A percentile compares a stretch with the other conserved stretches of the same genome.
These are phyloP conservation scores for Alternaria dauci DNA, from an alignment of 2,329 filamentous ascomycete species.

Conservation along the genomic window DNA sequence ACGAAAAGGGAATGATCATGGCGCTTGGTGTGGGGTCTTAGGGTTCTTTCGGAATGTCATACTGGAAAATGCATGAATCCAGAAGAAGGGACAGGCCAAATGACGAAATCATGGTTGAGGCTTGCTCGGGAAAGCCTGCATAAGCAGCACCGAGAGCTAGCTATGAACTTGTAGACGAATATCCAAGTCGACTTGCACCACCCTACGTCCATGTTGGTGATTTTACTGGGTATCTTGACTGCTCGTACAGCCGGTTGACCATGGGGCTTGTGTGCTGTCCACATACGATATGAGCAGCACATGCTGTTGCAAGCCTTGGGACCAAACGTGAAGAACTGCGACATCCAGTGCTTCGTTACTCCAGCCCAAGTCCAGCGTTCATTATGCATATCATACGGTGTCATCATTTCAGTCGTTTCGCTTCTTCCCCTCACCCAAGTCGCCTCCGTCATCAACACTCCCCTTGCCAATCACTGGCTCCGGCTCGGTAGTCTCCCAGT, in stretches of 20 bases:
- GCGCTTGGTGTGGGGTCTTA: constrained; percentile 48
- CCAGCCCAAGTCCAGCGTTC: not conserved
- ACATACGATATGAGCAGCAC: not conserved
- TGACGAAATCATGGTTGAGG: constrained; percentile 45
- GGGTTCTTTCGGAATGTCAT: constrained; percentile 47
- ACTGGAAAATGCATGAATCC: constrained; percentile 49
- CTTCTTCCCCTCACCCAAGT: constrained; percentile 52
- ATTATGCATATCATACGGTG: constrained; percentile 22
- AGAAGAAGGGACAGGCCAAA: constrained; percentile 40
- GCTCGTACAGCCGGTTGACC: not conserved
- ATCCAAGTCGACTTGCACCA: constrained; percentile 46
- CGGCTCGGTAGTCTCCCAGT: constrained; percentile 69
- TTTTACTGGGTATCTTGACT: not conserved
- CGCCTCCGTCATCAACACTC: constrained; percentile 34
- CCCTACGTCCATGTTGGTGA: constrained; percentile 5
- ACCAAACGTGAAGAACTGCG: not conserved
- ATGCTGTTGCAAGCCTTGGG: not conserved
- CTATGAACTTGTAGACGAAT: constrained; percentile 50
- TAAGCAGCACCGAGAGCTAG: constrained; percentile 43
- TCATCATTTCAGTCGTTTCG: constrained; percentile 49
- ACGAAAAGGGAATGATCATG: constrained; percentile 41
- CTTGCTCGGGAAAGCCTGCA: constrained; percentile 39
- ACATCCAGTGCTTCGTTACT: not conserved
- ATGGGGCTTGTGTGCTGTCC: not conserved
- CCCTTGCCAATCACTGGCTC: constrained; percentile 39